Conservation (phyloP, 163 green algal genomes). For the Chloromonas sp. region DNA sequence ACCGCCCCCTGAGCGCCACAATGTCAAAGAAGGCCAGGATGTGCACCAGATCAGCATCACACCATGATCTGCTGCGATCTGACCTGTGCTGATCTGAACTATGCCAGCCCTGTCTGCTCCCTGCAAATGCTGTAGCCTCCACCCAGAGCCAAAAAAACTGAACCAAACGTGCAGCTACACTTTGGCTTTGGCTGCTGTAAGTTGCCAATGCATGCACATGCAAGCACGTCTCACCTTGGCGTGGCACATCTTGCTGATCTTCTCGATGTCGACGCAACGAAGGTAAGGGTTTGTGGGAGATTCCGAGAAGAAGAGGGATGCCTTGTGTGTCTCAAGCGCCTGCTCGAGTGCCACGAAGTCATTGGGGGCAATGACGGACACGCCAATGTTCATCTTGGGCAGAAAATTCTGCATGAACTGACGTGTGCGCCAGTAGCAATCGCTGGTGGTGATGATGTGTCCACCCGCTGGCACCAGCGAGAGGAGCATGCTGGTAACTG, state of each 20-base stretch:
- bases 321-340: conserved; percentile 60
- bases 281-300: conserved; percentile 98
- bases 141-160: too few species aligned
- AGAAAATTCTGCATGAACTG: conserved; percentile 97
- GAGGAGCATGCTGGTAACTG: conserved; percentile 96
- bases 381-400: conserved; percentile 96
- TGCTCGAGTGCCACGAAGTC: conserved; percentile 76
- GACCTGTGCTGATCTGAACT: too few species aligned
- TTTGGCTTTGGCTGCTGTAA: too few species aligned
- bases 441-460: conserved; percentile 97
- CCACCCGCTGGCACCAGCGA: conserved; percentile 89
- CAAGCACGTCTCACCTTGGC: conserved; percentile 24
- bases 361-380: conserved; percentile 91
- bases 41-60: too few species aligned
- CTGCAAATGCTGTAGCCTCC: too few species aligned
- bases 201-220: too few species aligned
- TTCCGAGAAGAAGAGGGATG: conserved; percentile 94
- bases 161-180: too few species aligned
- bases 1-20: conserved; percentile 38
- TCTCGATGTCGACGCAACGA: conserved; percentile 82
- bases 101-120: too few species aligned
- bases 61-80: too few species aligned
- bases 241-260: conserved; percentile 79
- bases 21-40: too few species aligned
- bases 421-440: conserved; percentile 91